Percentiles rank a stretch among this genome's conserved stretches.
These are phyloP conservation scores for Colletotrichum destructivum DNA, from an alignment of 2,329 filamentous ascomycete species.

Conservation along the genomic window DNA sequence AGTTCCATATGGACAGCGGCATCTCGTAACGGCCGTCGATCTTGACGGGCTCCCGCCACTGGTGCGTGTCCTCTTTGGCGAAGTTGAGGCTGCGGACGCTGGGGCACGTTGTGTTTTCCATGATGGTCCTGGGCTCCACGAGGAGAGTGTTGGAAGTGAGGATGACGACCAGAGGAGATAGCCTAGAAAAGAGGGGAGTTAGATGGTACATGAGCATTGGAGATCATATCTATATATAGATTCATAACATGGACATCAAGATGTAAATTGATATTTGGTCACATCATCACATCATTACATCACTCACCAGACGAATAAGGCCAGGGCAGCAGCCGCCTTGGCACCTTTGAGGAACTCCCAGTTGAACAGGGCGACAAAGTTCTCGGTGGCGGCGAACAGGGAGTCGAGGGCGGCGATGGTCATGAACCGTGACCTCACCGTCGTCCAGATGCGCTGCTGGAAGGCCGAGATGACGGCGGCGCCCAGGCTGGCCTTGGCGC, in stretches of 20 bases:
- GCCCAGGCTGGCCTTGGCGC: slow-evolving; percentile 54
- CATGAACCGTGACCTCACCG: slow-evolving; percentile 43
- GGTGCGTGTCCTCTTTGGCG: slow-evolving; percentile 51
- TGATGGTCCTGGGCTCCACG: slow-evolving; percentile 47
- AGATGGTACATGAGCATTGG: no score
- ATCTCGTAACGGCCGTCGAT: slow-evolving; percentile 49
- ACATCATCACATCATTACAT: no score
- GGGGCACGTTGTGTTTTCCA: slow-evolving; percentile 50
- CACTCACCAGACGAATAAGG: slow-evolving; percentile 52
- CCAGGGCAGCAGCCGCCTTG: slow-evolving; percentile 52
- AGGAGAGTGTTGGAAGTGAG: slow-evolving; percentile 56
- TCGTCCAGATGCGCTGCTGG: slow-evolving; percentile 45
- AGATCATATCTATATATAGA: no score
- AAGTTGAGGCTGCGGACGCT: slow-evolving; percentile 53
- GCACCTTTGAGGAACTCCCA: slow-evolving; percentile 50
- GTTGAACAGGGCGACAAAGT: slow-evolving; percentile 49
- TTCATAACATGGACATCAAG: no score
- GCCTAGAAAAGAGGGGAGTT: not conserved
- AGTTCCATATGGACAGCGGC: slow-evolving; percentile 53
- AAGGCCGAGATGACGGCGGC: slow-evolving; percentile 50
- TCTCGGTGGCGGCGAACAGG: slow-evolving; percentile 53
- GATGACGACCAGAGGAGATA: slow-evolving; percentile 55
- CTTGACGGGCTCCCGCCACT: slow-evolving; percentile 52
- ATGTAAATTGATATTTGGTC: no score
- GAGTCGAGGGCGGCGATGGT: slow-evolving; percentile 46